Evolutionary conservation across 345 rosid species (phyloP), one percentile per base, ranked within the genome.

Genomic region (Jatropha curcas): DNA sequence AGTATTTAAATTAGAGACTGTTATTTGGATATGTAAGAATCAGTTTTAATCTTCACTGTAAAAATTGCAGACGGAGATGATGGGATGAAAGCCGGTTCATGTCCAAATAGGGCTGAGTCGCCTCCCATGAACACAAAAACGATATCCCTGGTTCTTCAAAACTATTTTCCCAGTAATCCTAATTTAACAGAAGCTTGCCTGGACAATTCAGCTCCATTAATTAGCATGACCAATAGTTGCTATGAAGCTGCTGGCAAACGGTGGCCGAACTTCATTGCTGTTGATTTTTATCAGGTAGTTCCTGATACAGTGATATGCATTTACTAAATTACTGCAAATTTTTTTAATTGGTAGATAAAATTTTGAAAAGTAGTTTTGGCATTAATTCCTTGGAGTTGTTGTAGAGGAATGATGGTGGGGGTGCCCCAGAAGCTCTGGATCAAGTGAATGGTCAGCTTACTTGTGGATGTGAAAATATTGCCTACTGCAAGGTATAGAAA

Each of bases 221-320:
- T 75, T 16, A 81, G 77, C 70, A 89, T 90, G 93, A 83, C 84
- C 80, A 86, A 72, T 37, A 86, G 94, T 64, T 95, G 99, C 74
- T 82, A 83, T 16, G 79, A 82, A 77, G 96, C 92, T 57, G 83
- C 94, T 34, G 93, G 93, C 19, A 83, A 88, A 71, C 83, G 99
- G 43, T 95, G 99, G 99, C 98, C 98, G 46, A 95, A 95, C 88
- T 95, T 92, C 92, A 92, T 95, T 2, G 89, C 99, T 0, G 98
- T 95, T 27, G 99, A 91, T 74, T 91, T 78, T 78, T 95, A 95
- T 77, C 88, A 90, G 99, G 99, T 95, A 72, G 45, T 52, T 50
- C 6, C 4, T 57, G n/a, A n/a, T n/a, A n/a, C n/a, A n/a, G n/a
- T 48, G 43, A 57, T 27, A 13, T 24, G 59, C 48, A 56, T 12